Evolutionary conservation across 176 grass and related monocot species (phyloP), one percentile per base, ranked within the genome.

Genomic region (Calamus simplicifolius): DNA sequence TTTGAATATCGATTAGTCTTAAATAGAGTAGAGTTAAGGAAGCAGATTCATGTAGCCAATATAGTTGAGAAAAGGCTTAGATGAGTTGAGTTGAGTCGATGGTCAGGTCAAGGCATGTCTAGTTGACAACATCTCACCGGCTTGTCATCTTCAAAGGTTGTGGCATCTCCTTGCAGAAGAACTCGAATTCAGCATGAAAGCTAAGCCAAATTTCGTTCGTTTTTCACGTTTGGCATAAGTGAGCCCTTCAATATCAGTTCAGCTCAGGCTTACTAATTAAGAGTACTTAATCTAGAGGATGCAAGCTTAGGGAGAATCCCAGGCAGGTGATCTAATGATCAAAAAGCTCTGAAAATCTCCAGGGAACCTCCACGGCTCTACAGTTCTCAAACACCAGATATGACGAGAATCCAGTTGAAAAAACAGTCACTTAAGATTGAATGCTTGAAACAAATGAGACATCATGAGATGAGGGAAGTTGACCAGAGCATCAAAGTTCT

Each of bases 381-480:
- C 68, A 59, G 73, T 16, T 65, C 78, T 63, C 69, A 78, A 54
- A 83, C 80, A 63, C 74, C 78, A 50, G 74, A 83, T 51, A 68
- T 82, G 25, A 68, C 66, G 63, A 82, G 53, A 63, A 82, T 62
- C 6, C 27, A 16, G 57, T 71, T 73, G 72, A 77, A 56, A 50
- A 25, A 5, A 67, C 16, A 49, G 35, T 25, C 12, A 28, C 77
- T 77, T 77, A 19, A 77, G 19, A 77, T 82, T 25, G 77, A 48
- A 15, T 55, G 49, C 38, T 68, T 72, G 64, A 72, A 59, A 50
- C 61, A 72, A 52, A 56, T 77, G 75, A 52, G 73, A n/a, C 57
- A 82, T 57, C 63, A 77, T 62, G 73, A 82, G 68, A 82, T 82
- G 80, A 77, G 55, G 50, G 56, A 77, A 73, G 73, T 67, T 50